Evolutionary conservation across 345 rosid genomes (phyloP), one percentile per base, ranked within the genome.

Genomic region (Populus nigra): DNA sequence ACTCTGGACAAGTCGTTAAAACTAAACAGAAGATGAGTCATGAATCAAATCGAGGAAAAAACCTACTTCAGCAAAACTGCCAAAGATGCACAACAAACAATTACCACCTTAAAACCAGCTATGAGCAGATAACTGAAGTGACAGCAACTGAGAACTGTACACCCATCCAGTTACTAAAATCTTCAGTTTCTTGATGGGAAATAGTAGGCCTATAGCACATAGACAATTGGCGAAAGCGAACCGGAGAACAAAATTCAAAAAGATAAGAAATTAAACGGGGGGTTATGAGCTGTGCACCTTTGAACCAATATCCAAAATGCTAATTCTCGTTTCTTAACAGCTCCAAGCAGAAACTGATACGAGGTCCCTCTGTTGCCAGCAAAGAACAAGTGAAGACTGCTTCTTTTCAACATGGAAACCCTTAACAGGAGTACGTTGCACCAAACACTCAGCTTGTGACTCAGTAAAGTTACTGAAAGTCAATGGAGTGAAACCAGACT

Each of bases 141-240:
- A 73, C 78, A 75, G 65, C 73, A 78, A 75, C 71, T 74, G 75
- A 72, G 47, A 69, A 20, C 82, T 83, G 78, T 77, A 78, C 87
- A 82, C 69, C 69, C 83, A 83, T 84, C 77, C 78, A 80, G 78
- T 77, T 77, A 82, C 86, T 77, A 79, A 77, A 84, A 76, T 71
- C 77, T 80, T 79, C 73, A 68, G 84, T 78, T 85, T 80, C 79
- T 85, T 81, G 78, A 84, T 77, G 71, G 68, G 78, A 85, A 81
- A 86, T 73, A 79, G 82, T 73, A 81, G 41, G 75, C 87, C 89
- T 84, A 88, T 73, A 49, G 71, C 86, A 77, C 82, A 85, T 74
- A 78, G 81, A 83, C 81, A 85, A 88, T 90, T 87, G 83, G 89
- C 83, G 77, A 81, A 85, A 25, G 78, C 79, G 79, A 68, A 79